Evolutionary conservation across 345 rosid genomes (phyloP).

Genomic region (Salix koriyanagi): DNA sequence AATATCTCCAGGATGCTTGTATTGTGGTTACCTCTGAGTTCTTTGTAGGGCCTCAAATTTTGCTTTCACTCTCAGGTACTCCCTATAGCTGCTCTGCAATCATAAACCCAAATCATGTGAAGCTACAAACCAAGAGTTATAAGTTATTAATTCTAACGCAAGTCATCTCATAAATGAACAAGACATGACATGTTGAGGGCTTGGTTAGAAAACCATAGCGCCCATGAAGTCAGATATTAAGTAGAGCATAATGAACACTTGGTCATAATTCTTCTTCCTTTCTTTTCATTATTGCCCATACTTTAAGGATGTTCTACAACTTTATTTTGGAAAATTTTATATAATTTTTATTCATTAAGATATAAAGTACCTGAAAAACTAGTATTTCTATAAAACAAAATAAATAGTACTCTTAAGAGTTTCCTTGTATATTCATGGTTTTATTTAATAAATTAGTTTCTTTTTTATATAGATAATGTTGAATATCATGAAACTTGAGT

Average conservation of each 20-base stretch:
- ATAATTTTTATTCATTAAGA: too few species aligned
- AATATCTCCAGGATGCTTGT: neutral
- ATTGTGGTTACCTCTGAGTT: constrained; percentile 62
- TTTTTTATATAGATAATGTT: too few species aligned
- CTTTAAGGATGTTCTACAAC: too few species aligned
- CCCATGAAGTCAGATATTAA: neutral
- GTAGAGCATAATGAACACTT: neutral
- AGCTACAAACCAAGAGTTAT: neutral
- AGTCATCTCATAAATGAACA: neutral
- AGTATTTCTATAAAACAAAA: too few species aligned
- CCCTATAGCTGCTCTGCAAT: constrained; percentile 76
- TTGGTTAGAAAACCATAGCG: neutral
- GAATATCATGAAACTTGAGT: too few species aligned
- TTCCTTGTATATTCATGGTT: too few species aligned
- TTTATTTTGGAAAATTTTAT: too few species aligned
- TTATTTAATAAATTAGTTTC: too few species aligned
- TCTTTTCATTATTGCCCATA: neutral
- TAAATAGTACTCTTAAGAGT: too few species aligned
- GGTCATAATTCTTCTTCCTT: neutral
- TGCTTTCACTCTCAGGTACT: constrained; percentile 79
- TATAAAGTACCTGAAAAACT: too few species aligned
- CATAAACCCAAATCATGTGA: neutral
- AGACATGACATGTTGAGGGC: neutral
- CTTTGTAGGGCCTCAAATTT: constrained; percentile 70
- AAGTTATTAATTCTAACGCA: neutral